phyloP scores from a whole-genome alignment of 2,329 filamentous ascomycete genomes.

The Anthostomella pinea region DNA sequence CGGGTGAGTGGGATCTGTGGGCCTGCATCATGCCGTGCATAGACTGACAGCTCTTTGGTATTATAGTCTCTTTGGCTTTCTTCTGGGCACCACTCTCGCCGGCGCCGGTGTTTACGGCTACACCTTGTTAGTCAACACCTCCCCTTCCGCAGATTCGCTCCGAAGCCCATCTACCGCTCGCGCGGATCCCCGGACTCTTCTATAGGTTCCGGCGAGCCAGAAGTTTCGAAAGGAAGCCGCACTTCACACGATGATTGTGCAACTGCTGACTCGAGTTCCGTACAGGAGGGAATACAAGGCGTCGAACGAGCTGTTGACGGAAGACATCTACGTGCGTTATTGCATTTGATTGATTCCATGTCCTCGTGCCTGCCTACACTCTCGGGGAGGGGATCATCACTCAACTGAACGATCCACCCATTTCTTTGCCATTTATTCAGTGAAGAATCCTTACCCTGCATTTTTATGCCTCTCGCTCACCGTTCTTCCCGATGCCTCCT shows the following conservation, averaged over 20 bases:
- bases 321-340: constrained; percentile 88
- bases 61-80: constrained; percentile 81
- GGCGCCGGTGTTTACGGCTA: constrained; percentile 88
- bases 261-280: constrained; percentile 15
- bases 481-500: constrained; percentile 3
- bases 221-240: no score
- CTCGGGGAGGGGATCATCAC: constrained; percentile 7
- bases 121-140: constrained; percentile 51
- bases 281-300: constrained; percentile 77
- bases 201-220: no score
- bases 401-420: constrained; percentile 8
- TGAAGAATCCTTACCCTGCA: constrained; percentile 22
- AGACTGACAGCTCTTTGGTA: not conserved
- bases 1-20: constrained; percentile 44
- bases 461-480: constrained; percentile 2
- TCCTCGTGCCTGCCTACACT: constrained; percentile 18
- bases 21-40: not conserved
- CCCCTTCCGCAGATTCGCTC: not conserved
- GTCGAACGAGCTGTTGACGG: constrained; percentile 87
- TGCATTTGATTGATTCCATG: constrained; percentile 36
- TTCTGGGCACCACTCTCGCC: constrained; percentile 76
- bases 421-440: constrained; percentile 21
- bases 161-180: no score
- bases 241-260: no score
- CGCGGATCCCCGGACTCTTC: no score